Base-by-base conservation (phyloP, 2,329 filamentous ascomycete species). In the Arthrobotrys pseudoclavata region DNA sequence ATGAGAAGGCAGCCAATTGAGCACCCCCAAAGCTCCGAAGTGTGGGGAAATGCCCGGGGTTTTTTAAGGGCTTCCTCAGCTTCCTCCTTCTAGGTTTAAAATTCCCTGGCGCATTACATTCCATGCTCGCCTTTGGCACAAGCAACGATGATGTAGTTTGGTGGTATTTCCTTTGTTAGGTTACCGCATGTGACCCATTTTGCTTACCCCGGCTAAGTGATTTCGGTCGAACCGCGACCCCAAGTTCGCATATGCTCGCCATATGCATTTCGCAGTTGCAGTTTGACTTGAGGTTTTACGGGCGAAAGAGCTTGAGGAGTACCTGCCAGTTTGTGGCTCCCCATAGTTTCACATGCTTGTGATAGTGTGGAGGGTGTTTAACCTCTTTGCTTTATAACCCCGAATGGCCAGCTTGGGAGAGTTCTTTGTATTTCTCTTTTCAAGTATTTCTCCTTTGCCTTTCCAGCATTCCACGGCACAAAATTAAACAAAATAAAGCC, bases 311-410 rank as follows among this genome's bases (percentile, higher is more conserved):
- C 24, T 40, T 3, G 6, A 34, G 52, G 20, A 29, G 22, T 15
- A 72, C 60, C 50, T 64, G 69, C 60, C 24, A n/a, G 24, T 37
- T 60, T 66, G 24, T 40, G 15, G 4, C 52, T 60, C 69, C 60
- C 69, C 69, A 60, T 60, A 72, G 69, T 72, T 72, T 72, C 69
- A 72, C 69, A 72, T 72, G 69, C 66, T 64, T 55, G 37, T 62
- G 34, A 24, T 62, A 22, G n/a, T 22, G n/a, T 29, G 40, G 10
- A 34, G 22, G 31, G 24, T 7, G 6, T 9, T 37, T 37, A 37
- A 37, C 10, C 5, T 37, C 34, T 37, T 9, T 60, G 6, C n/a
- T 47, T 62, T 62, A 26, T 62, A 45, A 22, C 57, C 37, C 34
- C 57, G 57, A 60, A 60, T 60, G 42, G 22, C 29, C 37, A 40